Evolutionary conservation across 768 basidiomycete genomes (phyloP), one percentile per base, ranked within the genome.

Genomic region (Coprinopsis strossmayeri): DNA sequence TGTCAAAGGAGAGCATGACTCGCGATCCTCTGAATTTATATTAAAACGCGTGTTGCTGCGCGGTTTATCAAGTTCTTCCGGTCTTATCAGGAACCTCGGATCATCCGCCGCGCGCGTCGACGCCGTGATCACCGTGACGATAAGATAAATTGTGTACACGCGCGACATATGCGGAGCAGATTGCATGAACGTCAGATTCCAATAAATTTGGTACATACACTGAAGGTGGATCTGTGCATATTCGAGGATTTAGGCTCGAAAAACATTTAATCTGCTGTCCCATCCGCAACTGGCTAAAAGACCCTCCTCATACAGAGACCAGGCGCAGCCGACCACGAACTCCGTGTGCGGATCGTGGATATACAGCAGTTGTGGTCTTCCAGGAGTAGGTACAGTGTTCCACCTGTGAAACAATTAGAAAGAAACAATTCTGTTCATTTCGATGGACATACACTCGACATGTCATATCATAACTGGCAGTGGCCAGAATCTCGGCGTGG

Each of bases 261-360:
- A 92, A 53, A 94, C 72, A 65, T 85, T 79, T 46, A 95, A 66
- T 66, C 81, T 78, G 57, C 86, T 80, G 55, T 97, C 95, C 95
- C 95, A 97, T 43, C 87, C 82, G 64, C 91, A 94, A 51, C 84
- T 94, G 34, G 89, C 92, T 40, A 98, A 59, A 15, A 92, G 61
- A 1, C 90, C 89, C 59, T 90, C 83, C 41, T 96, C 91, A 54
- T 82, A 93, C 57, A 96, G 64, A n/a, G 90, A 91, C 93, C 94
- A 96, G 40, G 78, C 76, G 59, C 88, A 85, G 0, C 91, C 94
- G 34, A 88, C 87, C 20, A 95, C 91, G 64, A 98, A 97, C 67
- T 98, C 95, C 1, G 89, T 94, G 61, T 98, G 95, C 4, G 82
- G 71, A 60, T 91, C 85, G 60, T 96, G 86, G 27, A 92, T 84